Evolutionary conservation across 1,284 basidiomycete genomes (phyloP).

Genomic region (Sporisorium sorghi): DNA sequence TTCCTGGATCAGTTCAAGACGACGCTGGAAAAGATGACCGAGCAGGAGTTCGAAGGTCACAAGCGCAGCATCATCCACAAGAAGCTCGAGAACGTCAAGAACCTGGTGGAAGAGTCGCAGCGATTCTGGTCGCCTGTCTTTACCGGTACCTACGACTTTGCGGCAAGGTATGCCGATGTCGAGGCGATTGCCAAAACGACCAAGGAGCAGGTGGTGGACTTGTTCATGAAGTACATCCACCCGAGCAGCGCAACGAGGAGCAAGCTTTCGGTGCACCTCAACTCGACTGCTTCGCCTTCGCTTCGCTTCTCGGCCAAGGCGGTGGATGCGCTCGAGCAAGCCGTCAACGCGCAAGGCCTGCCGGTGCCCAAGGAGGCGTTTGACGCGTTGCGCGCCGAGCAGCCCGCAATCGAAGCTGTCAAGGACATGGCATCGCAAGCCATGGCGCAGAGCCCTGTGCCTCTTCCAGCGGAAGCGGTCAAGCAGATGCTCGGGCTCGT

Average conservation of each 20-base stretch:
- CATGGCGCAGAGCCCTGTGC: constrained; percentile 68
- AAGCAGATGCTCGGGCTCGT: constrained; percentile 74
- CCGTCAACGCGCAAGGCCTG: constrained; percentile 74
- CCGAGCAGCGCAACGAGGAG: constrained; percentile 54
- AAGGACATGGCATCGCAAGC: constrained; percentile 54
- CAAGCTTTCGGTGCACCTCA: constrained; percentile 60
- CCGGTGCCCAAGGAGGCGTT: constrained; percentile 73
- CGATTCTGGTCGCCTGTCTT: constrained; percentile 76
- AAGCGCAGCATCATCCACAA: constrained; percentile 63
- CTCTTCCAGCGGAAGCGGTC: constrained; percentile 71
- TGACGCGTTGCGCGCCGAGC: constrained; percentile 72
- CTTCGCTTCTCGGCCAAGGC: constrained; percentile 78
- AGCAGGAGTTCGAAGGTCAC: constrained; percentile 62
- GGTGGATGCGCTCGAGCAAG: constrained; percentile 76
- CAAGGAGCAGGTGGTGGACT: constrained; percentile 80
- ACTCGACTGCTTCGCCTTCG: constrained; percentile 72
- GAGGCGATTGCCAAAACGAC: constrained; percentile 76
- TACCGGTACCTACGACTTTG: constrained; percentile 69
- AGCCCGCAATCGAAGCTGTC: constrained; percentile 71
- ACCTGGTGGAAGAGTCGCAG: constrained; percentile 64
- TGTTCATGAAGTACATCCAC: constrained; percentile 81
- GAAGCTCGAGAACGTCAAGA: constrained; percentile 65
- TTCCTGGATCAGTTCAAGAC: constrained; percentile 82
- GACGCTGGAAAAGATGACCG: constrained; percentile 60
- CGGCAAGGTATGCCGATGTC: constrained; percentile 78